Conservation (phyloP, 805 yeast genomes). For the Hanseniaspora clermontiae region DNA sequence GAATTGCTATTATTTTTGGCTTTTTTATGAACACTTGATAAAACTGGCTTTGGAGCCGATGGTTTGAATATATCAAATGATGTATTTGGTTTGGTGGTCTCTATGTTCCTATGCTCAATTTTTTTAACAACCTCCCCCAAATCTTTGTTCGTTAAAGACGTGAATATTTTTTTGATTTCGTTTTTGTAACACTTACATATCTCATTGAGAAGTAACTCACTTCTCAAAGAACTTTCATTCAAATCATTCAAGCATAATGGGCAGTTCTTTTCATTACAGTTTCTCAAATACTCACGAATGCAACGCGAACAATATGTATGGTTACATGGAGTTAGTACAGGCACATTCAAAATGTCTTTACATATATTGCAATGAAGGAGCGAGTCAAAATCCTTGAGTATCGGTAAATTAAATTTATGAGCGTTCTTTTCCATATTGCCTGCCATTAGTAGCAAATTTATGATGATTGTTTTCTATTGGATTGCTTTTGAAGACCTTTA, state of each 20-base stretch:
- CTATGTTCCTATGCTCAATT: background rate
- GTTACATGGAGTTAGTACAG: constrained; percentile 72
- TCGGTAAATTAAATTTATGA: constrained; percentile 32
- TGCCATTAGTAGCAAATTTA: background rate
- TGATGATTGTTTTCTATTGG: background rate
- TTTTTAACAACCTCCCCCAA: constrained; percentile 22
- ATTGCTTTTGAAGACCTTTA: too few species aligned
- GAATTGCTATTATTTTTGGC: constrained; percentile 8
- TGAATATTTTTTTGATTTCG: constrained; percentile 28
- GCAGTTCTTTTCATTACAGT: constrained; percentile 39
- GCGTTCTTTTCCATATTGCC: background rate
- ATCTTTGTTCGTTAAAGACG: constrained; percentile 23
- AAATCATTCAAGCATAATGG: constrained; percentile 67
- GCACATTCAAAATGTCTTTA: constrained; percentile 66
- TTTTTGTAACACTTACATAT: constrained; percentile 40
- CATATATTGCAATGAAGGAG: constrained; percentile 75
- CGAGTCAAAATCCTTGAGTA: constrained; percentile 50
- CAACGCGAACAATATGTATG: constrained; percentile 86
- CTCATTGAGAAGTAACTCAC: constrained; percentile 62
- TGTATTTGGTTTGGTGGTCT: background rate
- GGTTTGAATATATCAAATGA: constrained; percentile 9
- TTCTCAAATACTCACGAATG: constrained; percentile 56
- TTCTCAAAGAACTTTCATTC: constrained; percentile 54
- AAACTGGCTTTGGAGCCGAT: constrained; percentile 2
- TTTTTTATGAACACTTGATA: background rate